Base-by-base conservation (phyloP, 768 basidiomycete species). In the Collybia sp. region DNA sequence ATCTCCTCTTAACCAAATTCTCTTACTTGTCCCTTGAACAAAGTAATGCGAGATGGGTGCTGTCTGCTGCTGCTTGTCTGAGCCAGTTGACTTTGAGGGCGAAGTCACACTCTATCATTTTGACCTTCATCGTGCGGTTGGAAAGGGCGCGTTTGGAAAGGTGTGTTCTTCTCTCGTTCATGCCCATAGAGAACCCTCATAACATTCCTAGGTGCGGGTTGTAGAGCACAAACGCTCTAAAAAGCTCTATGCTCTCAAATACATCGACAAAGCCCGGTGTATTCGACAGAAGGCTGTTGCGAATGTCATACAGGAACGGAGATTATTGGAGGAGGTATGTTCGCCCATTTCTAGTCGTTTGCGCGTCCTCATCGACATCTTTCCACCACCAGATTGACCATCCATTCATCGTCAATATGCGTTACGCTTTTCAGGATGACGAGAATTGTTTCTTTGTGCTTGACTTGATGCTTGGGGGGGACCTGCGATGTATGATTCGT, bases 71-170 rank as follows among this genome's bases (percentile, higher is more conserved):
- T 77, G 76, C 61, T 73, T 80, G 59, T 80, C 82, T 66, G 75
- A 89, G 68, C 87, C 88, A 16, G 79, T 93, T 54, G 90, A 93
- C 71, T 90, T 89, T 64, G 83, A 88, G 52, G 73, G 77, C 40
- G 89, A 93, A 58, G 81, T 86, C 65, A 90, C 82, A 61, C 84
- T 99, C 41, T 98, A 87, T 69, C 95, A 98, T 70, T 99, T 98
- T 60, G 90, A 95, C 62, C 85, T 99, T 40, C 85, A 96, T 61
- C 81, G 93, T 40, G 91, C 89, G 16, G 91, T 98, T 12, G 96
- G 96, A 36, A 96, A 93, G 65, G 95, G 96, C 38, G 93, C 95
- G 18, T 99, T 98, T 72, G 95, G 95, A 64, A 98, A 97, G 83
- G 94, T 93, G 43, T 31, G 75, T 63, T 34, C 19, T 43, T 30